Evolutionary conservation across 2,329 filamentous ascomycete species (phyloP), one percentile per base, ranked within the genome.

Genomic region (Sporothrix euskadiensis): DNA sequence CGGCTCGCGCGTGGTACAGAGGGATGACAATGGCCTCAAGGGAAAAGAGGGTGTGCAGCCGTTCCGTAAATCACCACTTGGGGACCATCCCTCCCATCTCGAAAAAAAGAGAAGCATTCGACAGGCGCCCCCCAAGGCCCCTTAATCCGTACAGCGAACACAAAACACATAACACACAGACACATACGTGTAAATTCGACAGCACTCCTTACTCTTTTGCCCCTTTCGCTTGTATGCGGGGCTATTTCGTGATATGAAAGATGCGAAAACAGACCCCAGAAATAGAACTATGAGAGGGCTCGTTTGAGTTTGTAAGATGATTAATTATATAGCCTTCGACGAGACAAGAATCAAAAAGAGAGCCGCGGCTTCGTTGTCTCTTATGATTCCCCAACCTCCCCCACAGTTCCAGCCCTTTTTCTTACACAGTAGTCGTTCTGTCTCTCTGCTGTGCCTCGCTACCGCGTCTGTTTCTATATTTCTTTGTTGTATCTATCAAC

Each of bases 11-110:
- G 39, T 22, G 39, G 14, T 10, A 47, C 10, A 66, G 26, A 44
- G n/a, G 35, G 39, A 66, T 22, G 10, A 26, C 12, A 56, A 30
- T 14, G 52, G 22, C 12, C 22, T 14, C 14, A 22, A 22, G 44
- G 22, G 14, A 66, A 12, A 66, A 47, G 61, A 66, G 61, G 61
- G 61, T 66, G 61, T 66, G 39, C 44, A 66, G 39, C 61, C 39
- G 61, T 66, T 66, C 47, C 61, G 61, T 47, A 30, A 66, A 30
- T 66, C 61, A 47, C 41, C n/a, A 12, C n/a, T 47, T 66, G 61
- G 59, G 59, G 59, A 39, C 61, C 12, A 41, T 22, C 14, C 4
- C 61, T 22, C 26, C 10, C 61, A 30, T 47, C 39, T 47, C 61
- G 12, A 30, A 26, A 19, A 19, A 14, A 26, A 7, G 26, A 26